Conservation (phyloP, 1,284 basidiomycete species). For the Uromyces viciae-fabae region DNA sequence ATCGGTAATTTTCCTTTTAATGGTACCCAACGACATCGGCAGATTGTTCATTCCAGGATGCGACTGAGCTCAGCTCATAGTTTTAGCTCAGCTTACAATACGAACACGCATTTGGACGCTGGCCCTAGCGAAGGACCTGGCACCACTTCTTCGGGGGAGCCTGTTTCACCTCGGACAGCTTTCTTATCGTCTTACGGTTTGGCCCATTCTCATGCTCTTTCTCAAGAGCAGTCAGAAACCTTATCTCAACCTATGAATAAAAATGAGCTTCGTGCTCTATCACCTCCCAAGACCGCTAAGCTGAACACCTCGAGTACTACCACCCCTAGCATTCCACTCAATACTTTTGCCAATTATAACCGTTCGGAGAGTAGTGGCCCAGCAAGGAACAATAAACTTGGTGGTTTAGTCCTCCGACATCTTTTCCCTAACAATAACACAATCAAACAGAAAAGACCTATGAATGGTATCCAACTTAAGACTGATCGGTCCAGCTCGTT, state of each 20-base stretch:
- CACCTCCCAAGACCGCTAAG: slow-evolving; percentile 3
- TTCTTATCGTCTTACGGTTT: slow-evolving; percentile 25
- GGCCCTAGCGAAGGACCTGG: not conserved
- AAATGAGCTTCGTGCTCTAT: not conserved
- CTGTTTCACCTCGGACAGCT: slow-evolving; percentile 8
- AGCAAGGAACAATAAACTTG: not conserved
- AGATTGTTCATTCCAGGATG: not conserved
- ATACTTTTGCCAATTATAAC: not conserved
- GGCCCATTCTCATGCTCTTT: not conserved
- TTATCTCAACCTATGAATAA: not conserved
- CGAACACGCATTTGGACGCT: not conserved
- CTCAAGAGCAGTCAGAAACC: slow-evolving; percentile 6
- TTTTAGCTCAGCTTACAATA: not conserved
- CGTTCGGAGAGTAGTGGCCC: not conserved
- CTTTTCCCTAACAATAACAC: not conserved
- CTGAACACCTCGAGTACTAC: slow-evolving; percentile 4
- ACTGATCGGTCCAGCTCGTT: slow-evolving; percentile 3
- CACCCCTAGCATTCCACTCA: not conserved
- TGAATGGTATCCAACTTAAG: not conserved
- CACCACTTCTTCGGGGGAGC: not conserved
- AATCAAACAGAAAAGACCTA: not conserved
- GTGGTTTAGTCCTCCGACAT: not conserved
- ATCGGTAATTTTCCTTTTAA: slow-evolving; percentile 8
- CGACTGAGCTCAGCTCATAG: slow-evolving; percentile 8
- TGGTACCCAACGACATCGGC: not conserved